Evolutionary conservation across 768 basidiomycete genomes (phyloP), one percentile per base, ranked within the genome.

Genomic region (Auricularia cornea): DNA sequence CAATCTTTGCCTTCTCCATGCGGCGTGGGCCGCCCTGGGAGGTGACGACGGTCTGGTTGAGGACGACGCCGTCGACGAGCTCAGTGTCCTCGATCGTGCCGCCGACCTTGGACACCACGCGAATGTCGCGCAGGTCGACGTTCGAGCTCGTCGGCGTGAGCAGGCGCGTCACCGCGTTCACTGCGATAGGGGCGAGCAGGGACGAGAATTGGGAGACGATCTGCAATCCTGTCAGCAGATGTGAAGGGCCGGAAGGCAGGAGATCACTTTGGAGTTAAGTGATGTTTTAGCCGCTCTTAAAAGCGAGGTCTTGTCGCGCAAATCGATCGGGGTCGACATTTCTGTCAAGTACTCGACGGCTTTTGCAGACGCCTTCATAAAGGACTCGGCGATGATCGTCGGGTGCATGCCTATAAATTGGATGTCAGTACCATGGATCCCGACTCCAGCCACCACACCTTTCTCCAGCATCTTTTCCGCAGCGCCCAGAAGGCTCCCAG

Each of bases 31-130:
- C 96, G 65, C 95, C 94, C 48, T 91, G 95, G 41, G 90, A 82
- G 30, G 84, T 83, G 62, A 98, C 86, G 57, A 95, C 94, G 68
- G 90, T 94, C 78, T 99, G 97, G 75, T 97, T 92, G 63, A 99
- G 80, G n/a, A 98, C 94, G 60, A 98, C 89, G 61, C 97, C 97
- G 63, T 98, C 94, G 29, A 97, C 84, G 20, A 99, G 84, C 69
- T 98, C 94, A 2, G 97, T 98, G 74, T 99, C 97, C 74, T 99
- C 97, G 66, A 99, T 99, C 2, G 97, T 98, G 51, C 97, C 97
- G 26, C 97, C 97, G 60, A 98, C 92, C 74, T 98, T 98, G 79
- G 96, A 98, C 60, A 99, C 94, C 67, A 99, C 82, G 33, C 97
- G 88, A 71, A 98, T 88, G 75, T 99, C 97, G 64, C 94, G 84